Evolutionary conservation across 768 basidiomycete genomes (phyloP), one percentile per base, ranked within the genome.

Genomic region (Leccinum subgranulosum): DNA sequence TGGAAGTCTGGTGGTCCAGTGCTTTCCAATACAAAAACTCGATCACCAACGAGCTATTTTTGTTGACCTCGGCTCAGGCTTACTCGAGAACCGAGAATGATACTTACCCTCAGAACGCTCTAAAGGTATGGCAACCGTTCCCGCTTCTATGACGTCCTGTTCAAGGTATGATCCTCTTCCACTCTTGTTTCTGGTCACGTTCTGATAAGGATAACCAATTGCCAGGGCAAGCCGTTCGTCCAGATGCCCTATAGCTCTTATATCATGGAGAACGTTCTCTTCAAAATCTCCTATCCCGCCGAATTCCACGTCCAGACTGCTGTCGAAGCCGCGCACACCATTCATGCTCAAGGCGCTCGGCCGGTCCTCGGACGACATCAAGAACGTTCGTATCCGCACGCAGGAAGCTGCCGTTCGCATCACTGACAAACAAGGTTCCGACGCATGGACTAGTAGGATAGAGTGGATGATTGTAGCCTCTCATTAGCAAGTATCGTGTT

Each of bases 271-370:
- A 94, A 94, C 66, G 87, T 94, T 23, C 83, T 94, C 58, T 92
- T 94, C 83, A 93, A 93, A 78, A 94, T 94, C 65, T 94, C 93
- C 5, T 95, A 90, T 74, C 93, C 93, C 17, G 93, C 93, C 31
- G 93, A 96, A 68, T 96, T 96, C 84, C 93, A 94, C 70, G 92
- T 92, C 1, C 94, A 96, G 74, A 96, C 94, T 14, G 94, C 94
- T 54, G 94, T 94, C 57, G 94, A 96, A 72, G 91, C 88, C 47
- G 90, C 94, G 9, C 86, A 92, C 72, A 87, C 82, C 63, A 62
- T 95, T 47, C 83, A 95, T 73, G 79, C 79, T 96, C 70, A 86
- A 87, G 70, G 81, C 80, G 46, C 66, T 91, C 59, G 94, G 93
- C 25, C 94, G 92, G 78, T 83, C 86, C 31, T 80, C 88, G 12